Conservation (phyloP, 2,329 filamentous ascomycete species). For the Trichophyton rubrum region DNA sequence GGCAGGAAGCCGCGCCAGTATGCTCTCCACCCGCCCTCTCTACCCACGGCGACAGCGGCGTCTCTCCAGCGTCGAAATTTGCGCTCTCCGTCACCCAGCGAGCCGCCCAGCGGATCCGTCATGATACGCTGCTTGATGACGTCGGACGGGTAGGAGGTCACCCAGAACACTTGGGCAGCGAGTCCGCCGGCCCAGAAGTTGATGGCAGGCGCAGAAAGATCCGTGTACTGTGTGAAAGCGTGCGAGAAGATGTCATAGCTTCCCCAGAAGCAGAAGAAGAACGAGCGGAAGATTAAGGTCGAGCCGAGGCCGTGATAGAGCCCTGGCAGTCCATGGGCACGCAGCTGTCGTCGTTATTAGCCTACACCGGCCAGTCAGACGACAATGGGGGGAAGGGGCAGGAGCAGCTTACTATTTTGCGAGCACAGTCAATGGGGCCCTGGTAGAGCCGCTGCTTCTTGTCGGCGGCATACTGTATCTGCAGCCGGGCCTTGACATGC, state of each 20-base stretch:
- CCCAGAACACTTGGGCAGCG: constrained; percentile 88
- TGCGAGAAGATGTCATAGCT: constrained; percentile 76
- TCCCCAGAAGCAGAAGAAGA: constrained; percentile 99
- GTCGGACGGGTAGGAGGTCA: constrained; percentile 81
- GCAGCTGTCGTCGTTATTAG: constrained; percentile 23
- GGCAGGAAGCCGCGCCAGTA: constrained; percentile 92
- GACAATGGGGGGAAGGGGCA: neutral
- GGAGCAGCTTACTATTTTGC: constrained; percentile 42
- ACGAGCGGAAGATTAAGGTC: constrained; percentile 76
- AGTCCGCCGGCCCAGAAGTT: constrained; percentile 97
- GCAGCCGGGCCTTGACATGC: constrained; percentile 84
- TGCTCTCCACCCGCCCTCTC: constrained; percentile 61
- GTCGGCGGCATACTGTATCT: constrained; percentile 78
- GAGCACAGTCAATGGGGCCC: constrained; percentile 73
- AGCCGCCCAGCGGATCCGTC: constrained; percentile 76
- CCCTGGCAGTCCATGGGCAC: constrained; percentile 59
- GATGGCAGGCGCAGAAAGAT: constrained; percentile 61
- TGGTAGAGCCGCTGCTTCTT: constrained; percentile 69
- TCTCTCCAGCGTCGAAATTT: constrained; percentile 66
- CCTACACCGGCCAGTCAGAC: too few relatives aligned
- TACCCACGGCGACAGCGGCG: constrained; percentile 64
- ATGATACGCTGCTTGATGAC: constrained; percentile 95
- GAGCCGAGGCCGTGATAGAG: constrained; percentile 76
- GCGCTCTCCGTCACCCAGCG: constrained; percentile 52
- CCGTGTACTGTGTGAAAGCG: constrained; percentile 53